Percentiles rank a stretch among this genome's conserved stretches.
phyloP scores from a whole-genome alignment of 1,284 basidiomycete genomes.

The Coriolopsis trogii region DNA sequence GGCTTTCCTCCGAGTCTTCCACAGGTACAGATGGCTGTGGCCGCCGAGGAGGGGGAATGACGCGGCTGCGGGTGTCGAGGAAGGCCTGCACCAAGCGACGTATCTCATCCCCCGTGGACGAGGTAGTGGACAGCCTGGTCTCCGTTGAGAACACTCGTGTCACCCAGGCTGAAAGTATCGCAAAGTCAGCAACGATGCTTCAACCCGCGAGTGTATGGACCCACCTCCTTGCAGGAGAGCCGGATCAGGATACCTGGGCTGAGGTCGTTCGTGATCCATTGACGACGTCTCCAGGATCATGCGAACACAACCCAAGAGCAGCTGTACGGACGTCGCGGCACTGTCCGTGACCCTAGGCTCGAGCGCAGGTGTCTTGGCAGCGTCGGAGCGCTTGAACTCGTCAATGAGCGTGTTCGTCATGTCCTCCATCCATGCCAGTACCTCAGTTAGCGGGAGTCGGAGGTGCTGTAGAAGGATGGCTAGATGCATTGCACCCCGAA shows the following conservation, averaged over 20 bases:
- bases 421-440: slow-evolving; percentile 70
- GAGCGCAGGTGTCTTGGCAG: slow-evolving; percentile 7
- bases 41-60: slow-evolving; percentile 51
- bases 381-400: slow-evolving; percentile 49
- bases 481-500: slow-evolving; percentile 82
- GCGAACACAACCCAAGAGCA: slow-evolving; percentile 65
- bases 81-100: slow-evolving; percentile 65
- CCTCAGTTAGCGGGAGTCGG: slow-evolving; percentile 52
- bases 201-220: too few relatives aligned
- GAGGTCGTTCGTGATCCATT: slow-evolving; percentile 36
- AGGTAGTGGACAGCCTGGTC: slow-evolving; percentile 35
- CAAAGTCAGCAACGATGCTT: too few relatives aligned
- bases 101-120: slow-evolving; percentile 55
- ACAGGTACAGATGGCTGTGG: slow-evolving; percentile 36
- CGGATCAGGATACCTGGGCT: slow-evolving; percentile 65
- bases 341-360: slow-evolving; percentile 20
- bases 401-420: slow-evolving; percentile 60
- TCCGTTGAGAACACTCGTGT: slow-evolving; percentile 53
- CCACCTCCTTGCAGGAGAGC: slow-evolving; percentile 61
- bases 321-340: slow-evolving; percentile 43
- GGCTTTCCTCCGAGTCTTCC: slow-evolving; percentile 40
- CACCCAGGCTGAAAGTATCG: neutral
- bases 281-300: slow-evolving; percentile 60
- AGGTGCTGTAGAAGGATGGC: slow-evolving; percentile 70
- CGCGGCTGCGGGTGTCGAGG: slow-evolving; percentile 58